phyloP scores from a whole-genome alignment of 345 rosid genomes.

The Brassica incana region DNA sequence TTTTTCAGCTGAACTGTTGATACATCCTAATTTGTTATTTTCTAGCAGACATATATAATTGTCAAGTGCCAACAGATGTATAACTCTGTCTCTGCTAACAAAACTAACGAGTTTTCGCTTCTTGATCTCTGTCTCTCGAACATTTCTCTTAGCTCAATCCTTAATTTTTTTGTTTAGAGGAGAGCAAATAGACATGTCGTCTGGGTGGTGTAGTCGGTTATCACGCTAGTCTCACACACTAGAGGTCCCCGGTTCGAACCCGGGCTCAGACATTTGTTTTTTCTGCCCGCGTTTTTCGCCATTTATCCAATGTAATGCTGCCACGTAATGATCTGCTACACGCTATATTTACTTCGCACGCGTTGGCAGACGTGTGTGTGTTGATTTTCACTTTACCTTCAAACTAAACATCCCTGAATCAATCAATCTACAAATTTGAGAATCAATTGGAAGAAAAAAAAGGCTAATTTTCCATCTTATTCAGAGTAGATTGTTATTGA shows the following conservation, averaged over 20 bases:
- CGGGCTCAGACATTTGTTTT: constrained; percentile 54
- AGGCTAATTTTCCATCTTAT: neutral
- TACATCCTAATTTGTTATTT: neutral
- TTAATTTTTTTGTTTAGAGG: no score
- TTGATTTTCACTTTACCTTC: neutral
- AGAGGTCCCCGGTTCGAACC: constrained; percentile 79
- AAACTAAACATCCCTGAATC: constrained; percentile 17
- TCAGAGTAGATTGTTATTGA: neutral
- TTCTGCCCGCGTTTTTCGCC: neutral
- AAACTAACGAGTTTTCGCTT: neutral
- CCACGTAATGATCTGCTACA: neutral
- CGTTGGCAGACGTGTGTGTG: neutral
- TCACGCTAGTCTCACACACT: constrained; percentile 88
- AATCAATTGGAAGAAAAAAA: neutral
- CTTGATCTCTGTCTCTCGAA: neutral
- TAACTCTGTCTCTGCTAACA: neutral
- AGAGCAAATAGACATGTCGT: neutral
- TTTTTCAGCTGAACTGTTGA: neutral
- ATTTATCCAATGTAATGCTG: neutral
- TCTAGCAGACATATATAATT: neutral
- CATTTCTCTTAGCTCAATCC: no score
- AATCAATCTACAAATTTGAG: neutral
- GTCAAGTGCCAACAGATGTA: neutral
- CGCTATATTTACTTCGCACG: neutral
- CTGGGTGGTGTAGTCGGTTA: constrained; percentile 54